phyloP scores from a whole-genome alignment of 805 yeast genomes.

The Kodamaea laetipori region DNA sequence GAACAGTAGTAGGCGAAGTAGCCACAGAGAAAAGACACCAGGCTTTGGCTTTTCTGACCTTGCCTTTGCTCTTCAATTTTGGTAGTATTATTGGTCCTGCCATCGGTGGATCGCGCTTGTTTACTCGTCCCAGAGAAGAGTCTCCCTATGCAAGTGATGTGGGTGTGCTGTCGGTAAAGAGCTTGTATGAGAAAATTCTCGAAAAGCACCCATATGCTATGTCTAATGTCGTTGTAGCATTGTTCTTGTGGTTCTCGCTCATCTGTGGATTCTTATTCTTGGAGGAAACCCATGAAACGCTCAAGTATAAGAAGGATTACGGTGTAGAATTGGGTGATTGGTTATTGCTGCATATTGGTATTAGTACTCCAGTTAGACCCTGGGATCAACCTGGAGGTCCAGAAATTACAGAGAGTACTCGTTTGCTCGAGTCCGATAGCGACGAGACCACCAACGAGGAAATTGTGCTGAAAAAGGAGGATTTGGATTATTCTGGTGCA shows the following conservation, averaged over 20 bases:
- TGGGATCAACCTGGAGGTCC: conserved; percentile 20
- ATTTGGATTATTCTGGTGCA: conserved; percentile 15
- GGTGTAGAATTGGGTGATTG: conserved; percentile 50
- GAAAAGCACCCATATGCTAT: conserved; percentile 50
- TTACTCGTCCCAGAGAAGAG: conserved; percentile 47
- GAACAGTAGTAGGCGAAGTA: conserved; percentile 64
- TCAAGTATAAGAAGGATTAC: conserved; percentile 41
- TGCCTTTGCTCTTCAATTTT: conserved; percentile 62
- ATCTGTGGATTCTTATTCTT: conserved; percentile 47
- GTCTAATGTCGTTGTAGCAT: conserved; percentile 52
- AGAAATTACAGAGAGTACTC: background rate
- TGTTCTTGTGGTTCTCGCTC: conserved; percentile 37
- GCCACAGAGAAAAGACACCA: conserved; percentile 59
- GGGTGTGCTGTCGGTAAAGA: background rate
- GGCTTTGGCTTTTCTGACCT: conserved; percentile 60
- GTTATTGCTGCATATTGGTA: conserved; percentile 22
- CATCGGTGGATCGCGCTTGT: conserved; percentile 51
- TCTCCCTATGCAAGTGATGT: background rate
- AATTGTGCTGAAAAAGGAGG: background rate
- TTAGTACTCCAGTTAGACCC: conserved; percentile 21
- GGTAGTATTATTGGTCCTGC: conserved; percentile 65
- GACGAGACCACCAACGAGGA: conserved; percentile 8
- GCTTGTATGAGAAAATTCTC: conserved; percentile 28
- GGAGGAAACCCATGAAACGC: conserved; percentile 53
- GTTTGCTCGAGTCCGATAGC: conserved; percentile 8